Conservation (phyloP, 345 rosid genomes). For the Erucastrum elatum region DNA sequence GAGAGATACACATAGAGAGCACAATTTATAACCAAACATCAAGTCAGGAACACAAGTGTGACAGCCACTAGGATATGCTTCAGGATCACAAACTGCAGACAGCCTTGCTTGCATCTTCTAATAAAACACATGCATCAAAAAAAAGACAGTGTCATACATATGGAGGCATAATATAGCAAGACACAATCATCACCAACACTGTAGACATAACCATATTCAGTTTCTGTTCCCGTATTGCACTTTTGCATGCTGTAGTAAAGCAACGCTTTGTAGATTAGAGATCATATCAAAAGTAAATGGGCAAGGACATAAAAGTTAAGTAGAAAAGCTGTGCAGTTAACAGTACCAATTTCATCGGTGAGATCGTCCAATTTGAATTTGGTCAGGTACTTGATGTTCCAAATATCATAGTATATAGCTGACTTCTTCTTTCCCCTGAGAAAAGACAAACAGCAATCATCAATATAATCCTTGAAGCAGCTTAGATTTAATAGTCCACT, state of each 20-base stretch:
- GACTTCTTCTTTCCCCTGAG: constrained; percentile 92
- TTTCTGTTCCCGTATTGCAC: constrained; percentile 64
- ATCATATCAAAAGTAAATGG: neutral
- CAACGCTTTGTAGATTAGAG: constrained; percentile 30
- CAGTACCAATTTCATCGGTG: constrained; percentile 78
- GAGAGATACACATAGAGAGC: too few relatives aligned
- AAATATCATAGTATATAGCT: constrained; percentile 68
- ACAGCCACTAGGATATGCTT: constrained; percentile 88
- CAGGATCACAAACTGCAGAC: constrained; percentile 94
- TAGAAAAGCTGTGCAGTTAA: constrained; percentile 1
- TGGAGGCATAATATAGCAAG: too few relatives aligned
- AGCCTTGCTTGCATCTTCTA: constrained; percentile 97
- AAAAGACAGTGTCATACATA: neutral
- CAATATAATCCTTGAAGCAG: neutral
- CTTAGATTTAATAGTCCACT: neutral
- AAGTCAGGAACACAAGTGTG: constrained; percentile 50
- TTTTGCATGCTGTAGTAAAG: constrained; percentile 67
- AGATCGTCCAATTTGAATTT: constrained; percentile 98
- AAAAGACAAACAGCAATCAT: constrained; percentile 9
- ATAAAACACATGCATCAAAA: constrained; percentile 61
- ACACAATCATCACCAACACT: too few relatives aligned
- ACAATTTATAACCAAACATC: too few relatives aligned
- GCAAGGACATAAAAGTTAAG: neutral
- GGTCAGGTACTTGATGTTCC: constrained; percentile 94
- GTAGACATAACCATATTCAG: too few relatives aligned